Evolutionary conservation across 306 rosid species (phyloP).

Genomic region (Clitoria ternatea): DNA sequence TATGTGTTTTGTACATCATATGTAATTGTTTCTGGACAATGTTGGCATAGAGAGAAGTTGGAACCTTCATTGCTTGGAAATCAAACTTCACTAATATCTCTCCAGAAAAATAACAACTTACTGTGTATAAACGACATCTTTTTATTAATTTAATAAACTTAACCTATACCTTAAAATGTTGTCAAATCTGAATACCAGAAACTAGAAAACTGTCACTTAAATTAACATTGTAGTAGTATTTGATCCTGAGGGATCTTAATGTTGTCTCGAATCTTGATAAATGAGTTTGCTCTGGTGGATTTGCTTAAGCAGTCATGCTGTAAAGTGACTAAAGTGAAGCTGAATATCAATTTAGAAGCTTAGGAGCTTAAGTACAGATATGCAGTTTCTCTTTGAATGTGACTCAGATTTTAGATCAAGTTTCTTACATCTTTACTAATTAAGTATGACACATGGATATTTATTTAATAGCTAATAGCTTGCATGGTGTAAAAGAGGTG

Average conservation of each 20-base stretch:
- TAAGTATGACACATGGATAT: no score
- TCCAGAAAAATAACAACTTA: background rate
- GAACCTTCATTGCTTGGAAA: background rate
- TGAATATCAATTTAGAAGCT: background rate
- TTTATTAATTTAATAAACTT: background rate
- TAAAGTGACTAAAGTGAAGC: background rate
- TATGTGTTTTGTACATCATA: background rate
- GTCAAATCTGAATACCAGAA: background rate
- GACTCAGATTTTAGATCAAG: background rate
- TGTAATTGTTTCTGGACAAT: background rate
- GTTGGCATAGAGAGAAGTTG: background rate
- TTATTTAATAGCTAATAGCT: no score
- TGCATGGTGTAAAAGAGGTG: background rate
- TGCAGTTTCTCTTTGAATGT: background rate
- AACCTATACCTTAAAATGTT: background rate
- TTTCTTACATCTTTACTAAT: no score
- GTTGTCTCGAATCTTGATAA: background rate
- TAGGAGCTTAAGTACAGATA: background rate
- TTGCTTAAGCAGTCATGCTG: background rate
- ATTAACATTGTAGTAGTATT: background rate
- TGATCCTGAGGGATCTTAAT: background rate
- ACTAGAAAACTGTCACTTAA: background rate
- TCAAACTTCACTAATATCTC: background rate
- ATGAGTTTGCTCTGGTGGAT: background rate
- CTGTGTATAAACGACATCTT: background rate